A percentile compares a stretch with the other conserved stretches of the same genome.
Evolutionary conservation across 148 eudicot genomes (phyloP).

Genomic region (Agrostemma githago): DNA sequence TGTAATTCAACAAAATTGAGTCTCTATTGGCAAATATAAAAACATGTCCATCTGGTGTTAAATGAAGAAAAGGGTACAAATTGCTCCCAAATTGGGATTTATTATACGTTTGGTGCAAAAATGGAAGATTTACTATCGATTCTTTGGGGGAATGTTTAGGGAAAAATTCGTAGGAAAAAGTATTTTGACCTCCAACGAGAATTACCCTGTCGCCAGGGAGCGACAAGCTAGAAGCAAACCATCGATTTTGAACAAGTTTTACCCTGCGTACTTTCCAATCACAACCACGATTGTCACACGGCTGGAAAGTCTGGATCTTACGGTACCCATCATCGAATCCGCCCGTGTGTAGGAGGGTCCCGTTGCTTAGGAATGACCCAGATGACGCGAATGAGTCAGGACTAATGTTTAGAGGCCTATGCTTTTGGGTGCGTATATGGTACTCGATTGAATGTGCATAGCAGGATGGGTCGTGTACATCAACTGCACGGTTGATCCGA

Average conservation of each 20-base stretch:
- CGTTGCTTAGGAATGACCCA: conserved; percentile 49
- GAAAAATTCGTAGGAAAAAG: conserved; percentile 44
- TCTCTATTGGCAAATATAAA: conserved; percentile 58
- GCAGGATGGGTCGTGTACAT: conserved; percentile 33
- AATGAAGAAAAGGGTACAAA: conserved; percentile 54
- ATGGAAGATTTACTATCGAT: conserved; percentile 29
- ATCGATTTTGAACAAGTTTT: conserved; percentile 27
- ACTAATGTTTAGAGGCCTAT: conserved; percentile 36
- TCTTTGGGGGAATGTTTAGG: conserved; percentile 27
- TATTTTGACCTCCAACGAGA: conserved; percentile 51
- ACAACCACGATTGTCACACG: conserved; percentile 43
- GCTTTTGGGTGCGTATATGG: conserved; percentile 26
- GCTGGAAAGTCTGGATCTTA: conserved; percentile 31
- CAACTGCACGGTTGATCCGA: conserved; percentile 15
- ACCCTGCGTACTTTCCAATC: conserved; percentile 32
- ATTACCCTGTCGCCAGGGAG: conserved; percentile 44
- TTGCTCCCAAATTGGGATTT: conserved; percentile 36
- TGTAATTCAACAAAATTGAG: conserved; percentile 51
- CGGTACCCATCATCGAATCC: conserved; percentile 37
- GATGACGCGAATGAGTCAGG: conserved; percentile 56
- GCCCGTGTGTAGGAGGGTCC: conserved; percentile 56
- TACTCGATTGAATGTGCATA: conserved; percentile 70
- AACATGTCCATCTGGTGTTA: conserved; percentile 48
- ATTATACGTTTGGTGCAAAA: conserved; percentile 38
- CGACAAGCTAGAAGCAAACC: conserved; percentile 47